phyloP scores from a whole-genome alignment of 441 rosid species.

The Flueggea neowawraea region DNA sequence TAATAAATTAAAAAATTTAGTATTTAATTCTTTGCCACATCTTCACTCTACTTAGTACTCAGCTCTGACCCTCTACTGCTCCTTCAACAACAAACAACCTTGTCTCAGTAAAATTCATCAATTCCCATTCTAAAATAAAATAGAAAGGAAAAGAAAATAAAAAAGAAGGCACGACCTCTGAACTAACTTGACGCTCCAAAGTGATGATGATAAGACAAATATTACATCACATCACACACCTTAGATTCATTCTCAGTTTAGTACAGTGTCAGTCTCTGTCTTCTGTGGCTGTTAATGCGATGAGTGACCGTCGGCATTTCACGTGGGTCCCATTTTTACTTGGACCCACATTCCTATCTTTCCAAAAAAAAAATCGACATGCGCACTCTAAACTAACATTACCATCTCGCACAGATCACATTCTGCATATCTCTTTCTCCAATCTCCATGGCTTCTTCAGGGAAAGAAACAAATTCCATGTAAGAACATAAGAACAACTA shows the following conservation, averaged over 20 bases:
- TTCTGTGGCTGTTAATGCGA: neutral
- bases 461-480: no score
- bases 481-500: no score
- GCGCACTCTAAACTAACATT: no score
- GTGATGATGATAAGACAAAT: no score
- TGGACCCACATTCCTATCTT: constrained; percentile 19
- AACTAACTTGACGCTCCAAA: constrained; percentile 8
- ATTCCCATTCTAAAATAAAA: neutral
- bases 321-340: constrained; percentile 15
- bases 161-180: constrained; percentile 23
- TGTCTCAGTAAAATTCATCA: no score
- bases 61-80: neutral
- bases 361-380: no score
- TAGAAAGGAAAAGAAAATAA: neutral
- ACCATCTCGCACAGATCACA: no score
- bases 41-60: constrained; percentile 21
- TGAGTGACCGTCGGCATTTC: constrained; percentile 19
- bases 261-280: neutral
- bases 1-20: no score
- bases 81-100: constrained; percentile 13
- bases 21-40: constrained; percentile 19
- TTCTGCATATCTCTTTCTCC: no score
- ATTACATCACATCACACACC: constrained; percentile 20
- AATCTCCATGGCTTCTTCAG: no score
- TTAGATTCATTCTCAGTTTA: constrained; percentile 21